These are phyloP conservation scores for Eimeria falciformis DNA, from an alignment of 169 alveolate species.

Conservation along the genomic window DNA sequence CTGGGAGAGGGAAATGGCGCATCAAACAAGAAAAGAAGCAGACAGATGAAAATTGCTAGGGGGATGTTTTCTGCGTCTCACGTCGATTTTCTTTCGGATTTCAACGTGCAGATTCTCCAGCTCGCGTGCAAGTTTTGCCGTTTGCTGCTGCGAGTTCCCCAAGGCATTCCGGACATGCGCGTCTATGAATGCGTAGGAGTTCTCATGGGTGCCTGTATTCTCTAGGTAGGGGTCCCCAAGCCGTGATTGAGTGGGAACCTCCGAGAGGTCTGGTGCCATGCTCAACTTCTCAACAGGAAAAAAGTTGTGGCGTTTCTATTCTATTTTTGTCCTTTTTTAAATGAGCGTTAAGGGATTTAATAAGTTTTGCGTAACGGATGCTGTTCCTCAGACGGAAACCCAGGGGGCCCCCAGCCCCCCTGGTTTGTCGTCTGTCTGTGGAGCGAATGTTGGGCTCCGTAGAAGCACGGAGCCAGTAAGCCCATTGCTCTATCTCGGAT, in stretches of 20 bases:
- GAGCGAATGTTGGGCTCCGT: too few relatives aligned
- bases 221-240: neutral
- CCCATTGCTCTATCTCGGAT: too few relatives aligned
- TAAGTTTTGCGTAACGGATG: too few relatives aligned
- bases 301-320: too few relatives aligned
- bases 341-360: too few relatives aligned
- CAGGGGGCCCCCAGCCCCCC: too few relatives aligned
- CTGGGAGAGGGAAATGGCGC: neutral
- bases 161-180: neutral
- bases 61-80: neutral
- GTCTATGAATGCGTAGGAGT: neutral
- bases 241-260: neutral
- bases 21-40: neutral
- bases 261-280: neutral
- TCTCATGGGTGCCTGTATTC: neutral
- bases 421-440: too few relatives aligned
- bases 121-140: neutral
- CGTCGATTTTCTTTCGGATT: slow-evolving; percentile 1
- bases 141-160: neutral
- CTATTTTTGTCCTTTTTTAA: too few relatives aligned
- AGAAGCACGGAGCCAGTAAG: too few relatives aligned
- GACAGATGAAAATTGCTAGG: neutral
- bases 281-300: too few relatives aligned
- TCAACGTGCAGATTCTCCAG: slow-evolving; percentile 16
- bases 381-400: too few relatives aligned